Base-by-base conservation (phyloP, 805 yeast species). In the Ogataea allantospora region DNA sequence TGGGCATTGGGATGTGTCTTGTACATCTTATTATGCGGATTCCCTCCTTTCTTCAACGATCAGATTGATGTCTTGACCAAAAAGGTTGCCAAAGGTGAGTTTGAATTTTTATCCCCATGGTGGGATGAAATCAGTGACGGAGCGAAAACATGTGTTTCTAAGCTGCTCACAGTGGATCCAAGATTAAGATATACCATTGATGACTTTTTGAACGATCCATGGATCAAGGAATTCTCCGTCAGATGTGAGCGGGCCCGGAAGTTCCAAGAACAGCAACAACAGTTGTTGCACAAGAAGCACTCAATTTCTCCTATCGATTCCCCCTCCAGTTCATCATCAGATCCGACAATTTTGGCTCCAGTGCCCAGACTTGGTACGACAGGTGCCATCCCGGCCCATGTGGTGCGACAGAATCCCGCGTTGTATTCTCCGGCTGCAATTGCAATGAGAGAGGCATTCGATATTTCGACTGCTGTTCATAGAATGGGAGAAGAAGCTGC, bases 1-100 rank as follows among this genome's bases (percentile, higher is more conserved):
- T 93, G 99, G 99, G 97, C 97, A 5, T 69, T 93, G 38, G 99
- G 99, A 0, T 93, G 99, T 65, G 96, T 93, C 0, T 65, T 93
- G 38, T 93, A 93, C 58, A 93, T 98, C 0, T 68, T 93, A 28
- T 67, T 93, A 23, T 93, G 98, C 66, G 99, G 99, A 3, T 93
- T 93, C 65, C 99, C 99, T 1, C 99, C 99, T 5, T 93, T 93
- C 57, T 93, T 88, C 62, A 95, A 87, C 56, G 93, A 85, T 55
- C 67, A 80, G 42, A 81, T 82, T 44, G 89, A 83, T 42, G 70
- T 73, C 2, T 68, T 85, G 43, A 84, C 95, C 4, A 83, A 77
- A 47, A 83, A 84, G 50, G 89, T 85, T 15, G 86, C 89, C n/a
- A 68, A 67, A 43, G 95, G 93, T 24, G 83, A 83, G 54, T 85